These are phyloP conservation scores for Geotrichum carabidarum DNA, from an alignment of 1,139 yeast genomes.

Conservation along the genomic window DNA sequence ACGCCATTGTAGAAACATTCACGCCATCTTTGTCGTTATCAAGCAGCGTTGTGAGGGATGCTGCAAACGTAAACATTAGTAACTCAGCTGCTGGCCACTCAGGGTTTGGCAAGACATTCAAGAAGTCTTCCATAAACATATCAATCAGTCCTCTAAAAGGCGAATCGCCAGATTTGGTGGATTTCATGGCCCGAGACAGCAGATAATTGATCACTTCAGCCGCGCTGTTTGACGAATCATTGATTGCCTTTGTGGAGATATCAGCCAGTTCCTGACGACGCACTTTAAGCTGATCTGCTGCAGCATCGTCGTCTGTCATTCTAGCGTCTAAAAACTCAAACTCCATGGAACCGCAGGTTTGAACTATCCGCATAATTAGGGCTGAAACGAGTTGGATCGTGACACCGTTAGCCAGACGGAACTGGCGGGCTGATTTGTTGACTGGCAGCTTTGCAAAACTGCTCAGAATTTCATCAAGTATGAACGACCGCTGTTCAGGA, in stretches of 20 bases:
- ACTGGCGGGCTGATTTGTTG: constrained; percentile 44
- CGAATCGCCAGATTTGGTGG: constrained; percentile 27
- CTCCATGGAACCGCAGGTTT: constrained; percentile 37
- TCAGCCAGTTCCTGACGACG: constrained; percentile 10
- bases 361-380: constrained; percentile 46
- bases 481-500: constrained; percentile 50
- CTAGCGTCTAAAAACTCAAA: constrained; percentile 24
- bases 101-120: constrained; percentile 47
- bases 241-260: constrained; percentile 27
- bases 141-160: constrained; percentile 41
- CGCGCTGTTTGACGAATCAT: constrained; percentile 41
- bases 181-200: constrained; percentile 26
- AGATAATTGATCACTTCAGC: constrained; percentile 33
- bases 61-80: constrained; percentile 44
- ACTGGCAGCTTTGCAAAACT: constrained; percentile 48
- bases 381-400: constrained; percentile 48
- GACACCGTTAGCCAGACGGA: constrained; percentile 43
- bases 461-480: constrained; percentile 55
- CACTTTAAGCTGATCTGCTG: constrained; percentile 13
- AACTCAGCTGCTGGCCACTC: constrained; percentile 59
- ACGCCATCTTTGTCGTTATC: constrained; percentile 22
- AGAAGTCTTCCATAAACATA: constrained; percentile 51
- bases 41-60: constrained; percentile 37
- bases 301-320: constrained; percentile 19
- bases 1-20: constrained; percentile 34